Evolutionary conservation across 768 basidiomycete genomes (phyloP).

Genomic region (Guyanaporus albipodus): DNA sequence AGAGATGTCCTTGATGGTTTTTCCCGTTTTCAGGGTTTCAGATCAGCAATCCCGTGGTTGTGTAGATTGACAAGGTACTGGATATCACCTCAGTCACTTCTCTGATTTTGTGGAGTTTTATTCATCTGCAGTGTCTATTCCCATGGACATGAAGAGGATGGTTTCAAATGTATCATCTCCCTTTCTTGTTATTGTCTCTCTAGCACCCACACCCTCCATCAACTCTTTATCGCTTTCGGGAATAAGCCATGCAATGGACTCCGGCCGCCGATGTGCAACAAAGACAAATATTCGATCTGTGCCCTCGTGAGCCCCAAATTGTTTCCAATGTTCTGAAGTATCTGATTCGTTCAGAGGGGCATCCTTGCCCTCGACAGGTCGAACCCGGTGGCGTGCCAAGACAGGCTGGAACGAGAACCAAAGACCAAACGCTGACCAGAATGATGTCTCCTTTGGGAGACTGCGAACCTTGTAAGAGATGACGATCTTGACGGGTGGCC

Average conservation of each 20-base stretch:
- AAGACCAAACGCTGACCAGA: conserved; percentile 77
- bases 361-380: no score
- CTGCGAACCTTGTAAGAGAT: conserved; percentile 79
- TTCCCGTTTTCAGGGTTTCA: no score
- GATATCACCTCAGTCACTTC: neutral
- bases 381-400: conserved; percentile 25
- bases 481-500: conserved; percentile 38
- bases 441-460: conserved; percentile 64
- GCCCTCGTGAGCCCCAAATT: conserved; percentile 39
- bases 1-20: conserved; percentile 38
- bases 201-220: conserved; percentile 53
- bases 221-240: conserved; percentile 53
- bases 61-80: no score
- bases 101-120: neutral
- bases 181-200: conserved; percentile 41
- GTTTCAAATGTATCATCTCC: conserved; percentile 69
- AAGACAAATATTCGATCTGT: conserved; percentile 55
- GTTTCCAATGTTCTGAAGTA: conserved; percentile 31
- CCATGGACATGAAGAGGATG: conserved; percentile 45
- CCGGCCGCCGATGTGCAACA: conserved; percentile 50
- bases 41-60: no score
- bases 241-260: conserved; percentile 55
- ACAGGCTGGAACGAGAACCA: conserved; percentile 70
- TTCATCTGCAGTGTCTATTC: conserved; percentile 6
- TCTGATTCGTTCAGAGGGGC: neutral